Percentiles rank a stretch among this genome's conserved stretches.
Conservation (phyloP, 1,139 yeast genomes). For the Debaryomyces subglobosus region DNA sequence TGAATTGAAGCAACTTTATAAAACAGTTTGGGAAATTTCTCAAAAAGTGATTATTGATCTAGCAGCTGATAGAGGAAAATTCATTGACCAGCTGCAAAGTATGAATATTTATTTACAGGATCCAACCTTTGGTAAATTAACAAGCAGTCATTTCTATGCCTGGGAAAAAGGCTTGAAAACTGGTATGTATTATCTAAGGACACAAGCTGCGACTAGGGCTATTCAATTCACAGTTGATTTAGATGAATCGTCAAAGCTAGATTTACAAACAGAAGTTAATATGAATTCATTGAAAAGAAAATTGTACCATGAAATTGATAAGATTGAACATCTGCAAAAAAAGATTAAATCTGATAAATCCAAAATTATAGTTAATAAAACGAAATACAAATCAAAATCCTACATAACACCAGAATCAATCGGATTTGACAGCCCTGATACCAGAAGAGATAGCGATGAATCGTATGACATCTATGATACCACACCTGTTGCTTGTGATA, state of each 20-base stretch:
- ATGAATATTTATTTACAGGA: conserved; percentile 57
- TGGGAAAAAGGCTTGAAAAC: conserved; percentile 68
- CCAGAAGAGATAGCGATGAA: neutral
- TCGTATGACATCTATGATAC: conserved; percentile 33
- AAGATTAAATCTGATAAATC: neutral
- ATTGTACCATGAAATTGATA: conserved; percentile 7
- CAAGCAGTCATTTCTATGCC: conserved; percentile 63
- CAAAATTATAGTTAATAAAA: neutral
- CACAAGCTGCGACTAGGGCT: conserved; percentile 94
- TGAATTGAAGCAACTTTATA: conserved; percentile 53
- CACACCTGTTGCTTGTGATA: conserved; percentile 43
- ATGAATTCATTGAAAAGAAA: conserved; percentile 8
- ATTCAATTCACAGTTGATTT: conserved; percentile 85
- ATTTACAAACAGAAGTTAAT: conserved; percentile 1
- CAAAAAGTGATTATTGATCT: conserved; percentile 59
- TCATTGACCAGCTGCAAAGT: conserved; percentile 62
- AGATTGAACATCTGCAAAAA: neutral
- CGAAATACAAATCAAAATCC: neutral
- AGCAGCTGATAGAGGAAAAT: conserved; percentile 65
- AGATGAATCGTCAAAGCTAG: conserved; percentile 15
- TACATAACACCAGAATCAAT: conserved; percentile 8
- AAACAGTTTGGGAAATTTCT: conserved; percentile 64
- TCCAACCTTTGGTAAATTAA: conserved; percentile 61
- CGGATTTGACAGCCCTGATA: neutral
- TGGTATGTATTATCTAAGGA: conserved; percentile 67